Base-by-base conservation (phyloP, 2,329 filamentous ascomycete genomes). In the Talaromyces sp. region DNA sequence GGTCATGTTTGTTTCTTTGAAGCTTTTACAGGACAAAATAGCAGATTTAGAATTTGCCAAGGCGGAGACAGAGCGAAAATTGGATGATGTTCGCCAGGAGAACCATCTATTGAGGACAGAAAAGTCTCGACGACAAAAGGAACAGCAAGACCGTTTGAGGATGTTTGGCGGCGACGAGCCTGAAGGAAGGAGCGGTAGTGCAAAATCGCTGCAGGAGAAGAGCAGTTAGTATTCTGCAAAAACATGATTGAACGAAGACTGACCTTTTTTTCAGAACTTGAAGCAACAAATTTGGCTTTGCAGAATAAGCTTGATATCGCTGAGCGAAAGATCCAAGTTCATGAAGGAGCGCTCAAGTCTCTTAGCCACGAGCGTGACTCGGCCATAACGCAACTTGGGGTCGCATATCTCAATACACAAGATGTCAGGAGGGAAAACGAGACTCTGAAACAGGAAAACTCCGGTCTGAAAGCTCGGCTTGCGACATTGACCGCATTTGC, bases 1-100 rank as follows among this genome's bases (percentile, higher is more conserved):
- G 69, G 81, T 81, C 2, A 80, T 88, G 54, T 85, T 85, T 66
- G 78, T 83, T n/a, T 84, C 83, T 11, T 74, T 88, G 17, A 79
- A 85, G 57, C 72, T 84, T 19, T 71, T 87, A 11, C 80, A 85
- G 64, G 83, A 85, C 48, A 84, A 83, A 66, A 79, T 86, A 46
- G 74, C 79, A 0, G 76, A 82, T 55, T 74, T 87, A 53, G 84
- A 88, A 66, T 72, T 75, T 57, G 81, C 83, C 63, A 84, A 83
- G 59, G 78, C 77, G 7, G 79, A 83, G 55, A 70, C 73, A 6
- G 80, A 83, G 61, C 77, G 72, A 65, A 76, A 73, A 61, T 71
- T 83, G 17, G 77, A 83, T 52, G 78, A 81, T 27, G 75, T 83
- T 57, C 80, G 83, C 48, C 70, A 79, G 19, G 79, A 83, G 63